Base-by-base conservation (phyloP, 352 stramenopile genomes). In the Pythium dissotocum region DNA sequence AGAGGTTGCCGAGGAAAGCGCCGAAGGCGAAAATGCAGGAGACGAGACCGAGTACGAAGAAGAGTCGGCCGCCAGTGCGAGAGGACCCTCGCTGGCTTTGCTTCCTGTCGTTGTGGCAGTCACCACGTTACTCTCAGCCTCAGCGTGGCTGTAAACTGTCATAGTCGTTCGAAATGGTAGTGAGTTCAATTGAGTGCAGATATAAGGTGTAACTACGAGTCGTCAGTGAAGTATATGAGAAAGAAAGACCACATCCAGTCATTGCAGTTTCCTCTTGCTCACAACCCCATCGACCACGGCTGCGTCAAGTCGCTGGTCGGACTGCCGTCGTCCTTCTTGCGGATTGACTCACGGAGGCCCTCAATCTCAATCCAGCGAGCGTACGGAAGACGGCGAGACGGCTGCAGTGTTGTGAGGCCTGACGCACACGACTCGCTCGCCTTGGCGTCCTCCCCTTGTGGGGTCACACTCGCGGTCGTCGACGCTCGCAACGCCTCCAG, bases 361-460 rank as follows among this genome's bases (percentile, higher is more conserved):
- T 94, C 87, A 49, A 94, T 91, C 64, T 94, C 87, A 26, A 94
- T 77, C 13, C 73, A 89, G 38, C 89, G 83, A 8, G 87, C 87
- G 54, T 94, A 94, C n/a, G 85, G 87, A 59, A 94, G 65, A 1
- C 87, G 83, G 18, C 77, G 70, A 5, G 77, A 75, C 7, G 85
- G 80, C 28, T 86, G 80, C 14, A 93, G 54, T 4, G 80, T 71
- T 28, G 77, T 74, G 54, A 87, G 48, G 3, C 53, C 10, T 2
- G 49, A 12, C 36, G 44, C 6, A 2, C 46, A 63, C 44, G 18
- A 5, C 44, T 14, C 44, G 6, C 3, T 52, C 5, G 28, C 40
- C 18, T 24, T 30, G 10, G 6, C 18, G 24, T 24, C 44, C 16
- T 64, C 63, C 4, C 21, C 30, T 42, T 49, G 33, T 12, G 46